Conservation (phyloP, 768 basidiomycete species). For the Agrocybe praecox region DNA sequence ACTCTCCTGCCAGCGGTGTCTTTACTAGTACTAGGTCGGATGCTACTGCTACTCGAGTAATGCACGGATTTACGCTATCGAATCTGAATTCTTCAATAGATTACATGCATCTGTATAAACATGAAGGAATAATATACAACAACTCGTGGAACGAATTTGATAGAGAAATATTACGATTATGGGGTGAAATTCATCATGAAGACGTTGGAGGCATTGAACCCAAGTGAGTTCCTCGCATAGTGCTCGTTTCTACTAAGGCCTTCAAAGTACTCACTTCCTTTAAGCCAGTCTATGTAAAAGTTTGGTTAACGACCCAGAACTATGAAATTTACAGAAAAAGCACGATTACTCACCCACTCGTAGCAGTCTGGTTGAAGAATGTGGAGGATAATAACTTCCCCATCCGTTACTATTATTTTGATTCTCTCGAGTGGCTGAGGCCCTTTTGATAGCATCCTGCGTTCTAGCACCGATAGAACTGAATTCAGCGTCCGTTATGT, state of each 20-base stretch:
- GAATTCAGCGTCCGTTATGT: slow-evolving; percentile 72
- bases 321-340: background rate
- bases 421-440: slow-evolving; percentile 43
- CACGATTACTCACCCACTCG: slow-evolving; percentile 64
- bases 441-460: slow-evolving; percentile 74
- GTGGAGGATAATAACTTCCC: slow-evolving; percentile 49
- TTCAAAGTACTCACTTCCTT: slow-evolving; percentile 74
- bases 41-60: background rate
- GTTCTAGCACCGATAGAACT: slow-evolving; percentile 57
- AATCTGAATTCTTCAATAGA: background rate
- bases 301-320: background rate
- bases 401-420: slow-evolving; percentile 17
- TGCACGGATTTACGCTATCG: background rate
- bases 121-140: background rate
- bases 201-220: slow-evolving; percentile 78
- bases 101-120: background rate
- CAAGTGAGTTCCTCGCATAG: slow-evolving; percentile 63
- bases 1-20: no score
- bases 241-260: slow-evolving; percentile 58
- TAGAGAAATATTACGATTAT: no score
- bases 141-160: no score
- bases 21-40: background rate
- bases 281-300: slow-evolving; percentile 86
- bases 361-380: slow-evolving; percentile 47
- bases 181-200: slow-evolving; percentile 68